Percentiles rank a stretch among this genome's conserved stretches.
These are phyloP conservation scores for Pleurotus platypus DNA, from an alignment of 768 basidiomycete genomes.

Conservation along the genomic window DNA sequence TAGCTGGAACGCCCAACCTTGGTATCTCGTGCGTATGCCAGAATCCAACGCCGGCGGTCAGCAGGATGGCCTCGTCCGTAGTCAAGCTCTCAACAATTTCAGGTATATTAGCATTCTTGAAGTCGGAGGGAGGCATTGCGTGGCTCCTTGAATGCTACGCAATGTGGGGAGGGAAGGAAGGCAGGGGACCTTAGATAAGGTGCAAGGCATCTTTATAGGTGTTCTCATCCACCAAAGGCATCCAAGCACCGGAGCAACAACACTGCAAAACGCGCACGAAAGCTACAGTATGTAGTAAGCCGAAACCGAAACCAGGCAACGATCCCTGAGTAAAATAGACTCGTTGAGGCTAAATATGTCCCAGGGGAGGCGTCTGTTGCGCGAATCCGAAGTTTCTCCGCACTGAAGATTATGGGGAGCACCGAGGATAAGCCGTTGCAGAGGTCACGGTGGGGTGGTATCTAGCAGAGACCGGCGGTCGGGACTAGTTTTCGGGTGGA, in stretches of 20 bases:
- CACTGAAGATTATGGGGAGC: neutral
- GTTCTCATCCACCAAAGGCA: neutral
- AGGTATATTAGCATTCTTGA: slow-evolving; percentile 59
- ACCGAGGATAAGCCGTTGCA: neutral
- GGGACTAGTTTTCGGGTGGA: too few relatives aligned
- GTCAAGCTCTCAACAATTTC: slow-evolving; percentile 64
- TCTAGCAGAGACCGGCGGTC: too few relatives aligned
- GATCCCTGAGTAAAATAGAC: neutral
- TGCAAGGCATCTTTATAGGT: neutral
- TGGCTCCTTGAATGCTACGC: neutral
- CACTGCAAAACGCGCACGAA: neutral
- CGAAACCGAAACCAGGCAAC: neutral
- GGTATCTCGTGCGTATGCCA: slow-evolving; percentile 72
- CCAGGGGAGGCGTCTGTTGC: neutral
- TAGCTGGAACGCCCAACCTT: slow-evolving; percentile 64
- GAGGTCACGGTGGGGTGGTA: neutral
- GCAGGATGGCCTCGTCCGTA: slow-evolving; percentile 68
- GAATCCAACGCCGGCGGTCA: slow-evolving; percentile 73
- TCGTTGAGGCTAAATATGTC: neutral
- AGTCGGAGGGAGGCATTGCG: slow-evolving; percentile 65
- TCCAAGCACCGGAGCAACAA: neutral
- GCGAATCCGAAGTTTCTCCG: neutral
- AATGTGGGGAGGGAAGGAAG: neutral
- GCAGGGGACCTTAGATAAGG: neutral
- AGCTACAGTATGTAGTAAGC: neutral